phyloP scores from a whole-genome alignment of 306 rosid species.

The Prunus salicina region DNA sequence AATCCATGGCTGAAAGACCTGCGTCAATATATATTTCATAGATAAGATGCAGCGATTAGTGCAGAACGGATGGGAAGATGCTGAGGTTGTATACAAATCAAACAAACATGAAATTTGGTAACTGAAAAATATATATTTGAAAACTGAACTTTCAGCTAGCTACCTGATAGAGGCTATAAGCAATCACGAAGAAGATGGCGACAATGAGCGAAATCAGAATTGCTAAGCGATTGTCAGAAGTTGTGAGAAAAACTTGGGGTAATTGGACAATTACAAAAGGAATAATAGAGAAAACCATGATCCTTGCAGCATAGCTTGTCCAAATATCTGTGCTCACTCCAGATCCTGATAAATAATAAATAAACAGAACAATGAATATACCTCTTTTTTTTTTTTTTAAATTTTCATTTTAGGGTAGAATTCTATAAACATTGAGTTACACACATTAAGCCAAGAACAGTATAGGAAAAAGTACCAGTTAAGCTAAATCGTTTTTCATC shows the following conservation, averaged over 20 bases:
- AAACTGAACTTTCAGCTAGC: neutral
- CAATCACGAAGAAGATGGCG: slow-evolving; percentile 2
- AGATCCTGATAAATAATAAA: neutral
- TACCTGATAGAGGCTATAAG: slow-evolving; percentile 27
- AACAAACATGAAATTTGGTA: neutral
- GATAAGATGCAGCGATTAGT: neutral
- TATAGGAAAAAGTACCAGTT: slow-evolving; percentile 35
- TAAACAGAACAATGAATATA: neutral
- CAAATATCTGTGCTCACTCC: slow-evolving; percentile 20
- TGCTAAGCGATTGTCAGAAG: neutral
- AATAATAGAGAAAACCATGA: slow-evolving; percentile 13
- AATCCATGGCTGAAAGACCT: slow-evolving; percentile 45
- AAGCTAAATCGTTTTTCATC: slow-evolving; percentile 53
- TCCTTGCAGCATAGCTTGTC: slow-evolving; percentile 23
- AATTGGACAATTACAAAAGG: slow-evolving; percentile 17
- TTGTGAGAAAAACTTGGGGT: slow-evolving; percentile 6
- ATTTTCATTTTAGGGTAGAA: neutral
- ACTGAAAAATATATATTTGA: neutral
- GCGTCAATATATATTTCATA: neutral
- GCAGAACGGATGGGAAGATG: neutral
- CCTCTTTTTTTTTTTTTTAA: too few relatives aligned
- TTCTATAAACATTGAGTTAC: neutral
- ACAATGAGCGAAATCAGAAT: slow-evolving; percentile 14
- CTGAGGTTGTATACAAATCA: neutral
- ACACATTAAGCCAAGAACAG: neutral